phyloP scores from a whole-genome alignment of 257 asterid species.

The Solanum verrucosum region DNA sequence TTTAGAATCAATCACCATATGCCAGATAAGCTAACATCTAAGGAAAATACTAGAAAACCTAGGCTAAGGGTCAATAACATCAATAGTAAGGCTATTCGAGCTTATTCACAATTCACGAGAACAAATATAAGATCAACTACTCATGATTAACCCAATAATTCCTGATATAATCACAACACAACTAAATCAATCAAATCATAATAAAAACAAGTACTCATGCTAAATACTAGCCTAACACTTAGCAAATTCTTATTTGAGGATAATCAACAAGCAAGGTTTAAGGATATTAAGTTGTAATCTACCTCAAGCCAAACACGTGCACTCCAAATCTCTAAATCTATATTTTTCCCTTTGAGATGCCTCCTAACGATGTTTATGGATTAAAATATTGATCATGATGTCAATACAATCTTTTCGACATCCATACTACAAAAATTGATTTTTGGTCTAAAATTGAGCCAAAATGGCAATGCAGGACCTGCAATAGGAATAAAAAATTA shows the following conservation, averaged over 20 bases:
- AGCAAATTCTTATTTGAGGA: not conserved
- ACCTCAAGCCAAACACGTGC: not conserved
- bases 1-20: not conserved
- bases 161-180: not conserved
- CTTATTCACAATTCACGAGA: not conserved
- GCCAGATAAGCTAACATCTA: not conserved
- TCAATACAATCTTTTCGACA: too few relatives aligned
- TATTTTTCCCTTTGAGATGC: not conserved
- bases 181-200: too few relatives aligned
- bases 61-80: not conserved
- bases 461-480: too few relatives aligned
- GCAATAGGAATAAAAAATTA: too few relatives aligned
- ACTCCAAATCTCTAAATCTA: too few relatives aligned
- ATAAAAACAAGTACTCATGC: not conserved
- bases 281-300: not conserved
- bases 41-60: not conserved
- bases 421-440: not conserved
- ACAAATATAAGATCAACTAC: not conserved
- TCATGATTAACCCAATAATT: too few relatives aligned
- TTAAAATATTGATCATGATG: too few relatives aligned
- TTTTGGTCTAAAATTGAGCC: not conserved
- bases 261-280: not conserved
- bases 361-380: not conserved
- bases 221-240: not conserved
- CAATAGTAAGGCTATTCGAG: not conserved